Conservation (phyloP, 2,329 filamentous ascomycete species). For the Trichophyton equinum region DNA sequence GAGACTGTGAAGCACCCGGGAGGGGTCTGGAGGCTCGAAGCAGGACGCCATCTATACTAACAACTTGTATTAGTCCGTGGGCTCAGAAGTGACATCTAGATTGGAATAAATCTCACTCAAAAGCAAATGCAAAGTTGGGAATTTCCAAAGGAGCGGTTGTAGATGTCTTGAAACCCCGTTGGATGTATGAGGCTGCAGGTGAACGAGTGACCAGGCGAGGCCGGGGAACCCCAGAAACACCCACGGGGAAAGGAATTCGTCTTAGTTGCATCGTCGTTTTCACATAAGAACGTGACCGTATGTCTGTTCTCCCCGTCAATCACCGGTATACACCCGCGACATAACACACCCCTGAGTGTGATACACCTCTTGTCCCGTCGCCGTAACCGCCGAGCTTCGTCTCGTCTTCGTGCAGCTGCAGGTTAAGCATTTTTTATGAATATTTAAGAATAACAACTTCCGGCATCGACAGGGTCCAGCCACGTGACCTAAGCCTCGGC, state of each 20-base stretch:
- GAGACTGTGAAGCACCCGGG: slow-evolving; percentile 60
- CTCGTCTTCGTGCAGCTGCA: no score
- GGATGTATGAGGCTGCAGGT: background rate
- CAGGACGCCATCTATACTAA: slow-evolving; percentile 85
- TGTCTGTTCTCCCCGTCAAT: background rate
- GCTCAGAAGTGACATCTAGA: background rate
- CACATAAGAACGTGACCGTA: background rate
- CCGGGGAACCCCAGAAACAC: background rate
- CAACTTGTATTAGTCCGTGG: background rate
- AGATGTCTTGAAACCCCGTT: slow-evolving; percentile 7
- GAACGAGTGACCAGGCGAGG: background rate
- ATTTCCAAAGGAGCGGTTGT: background rate
- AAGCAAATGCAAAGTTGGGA: slow-evolving; percentile 35
- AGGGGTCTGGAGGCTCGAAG: slow-evolving; percentile 69
- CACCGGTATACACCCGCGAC: background rate
- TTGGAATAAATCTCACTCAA: slow-evolving; percentile 27
- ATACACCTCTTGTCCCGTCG: no score
- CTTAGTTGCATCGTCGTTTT: background rate
- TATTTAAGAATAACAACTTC: background rate
- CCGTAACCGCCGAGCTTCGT: no score
- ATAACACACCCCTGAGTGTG: background rate
- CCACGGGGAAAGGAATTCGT: background rate
- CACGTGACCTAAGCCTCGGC: background rate
- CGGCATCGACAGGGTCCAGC: background rate
- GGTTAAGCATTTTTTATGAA: no score